Conservation (phyloP, 257 asterid genomes). For the Parsonsia alboflavescens region DNA sequence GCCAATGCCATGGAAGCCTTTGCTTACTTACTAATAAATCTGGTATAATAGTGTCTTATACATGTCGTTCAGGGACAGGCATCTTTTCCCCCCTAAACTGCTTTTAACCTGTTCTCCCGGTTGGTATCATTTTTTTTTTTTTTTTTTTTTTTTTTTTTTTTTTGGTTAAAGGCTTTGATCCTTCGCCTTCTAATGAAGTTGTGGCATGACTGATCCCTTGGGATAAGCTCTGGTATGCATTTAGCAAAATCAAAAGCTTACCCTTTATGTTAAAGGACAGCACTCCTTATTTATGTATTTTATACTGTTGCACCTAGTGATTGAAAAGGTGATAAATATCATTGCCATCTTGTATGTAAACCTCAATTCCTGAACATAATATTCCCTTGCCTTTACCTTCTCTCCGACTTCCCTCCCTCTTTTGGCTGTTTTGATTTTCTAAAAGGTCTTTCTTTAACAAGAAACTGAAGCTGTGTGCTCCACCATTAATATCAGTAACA, state of each 20-base stretch:
- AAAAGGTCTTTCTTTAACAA: neutral
- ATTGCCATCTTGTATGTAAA: neutral
- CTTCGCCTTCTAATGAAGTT: neutral
- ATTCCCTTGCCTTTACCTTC: neutral
- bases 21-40: neutral
- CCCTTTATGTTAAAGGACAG: neutral
- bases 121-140: neutral
- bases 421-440: neutral
- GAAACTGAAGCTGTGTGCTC: neutral
- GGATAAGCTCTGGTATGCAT: neutral
- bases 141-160: too few species aligned
- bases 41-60: neutral
- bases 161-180: neutral
- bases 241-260: neutral
- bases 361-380: neutral
- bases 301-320: too few species aligned
- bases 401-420: neutral
- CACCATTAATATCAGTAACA: neutral
- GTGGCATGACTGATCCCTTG: neutral
- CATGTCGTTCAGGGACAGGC: neutral
- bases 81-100: neutral
- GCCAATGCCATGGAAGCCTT: neutral
- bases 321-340: neutral
- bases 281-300: neutral
- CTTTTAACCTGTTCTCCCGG: neutral